Conservation (phyloP, 352 stramenopile species). For the Pythium inflatum region DNA sequence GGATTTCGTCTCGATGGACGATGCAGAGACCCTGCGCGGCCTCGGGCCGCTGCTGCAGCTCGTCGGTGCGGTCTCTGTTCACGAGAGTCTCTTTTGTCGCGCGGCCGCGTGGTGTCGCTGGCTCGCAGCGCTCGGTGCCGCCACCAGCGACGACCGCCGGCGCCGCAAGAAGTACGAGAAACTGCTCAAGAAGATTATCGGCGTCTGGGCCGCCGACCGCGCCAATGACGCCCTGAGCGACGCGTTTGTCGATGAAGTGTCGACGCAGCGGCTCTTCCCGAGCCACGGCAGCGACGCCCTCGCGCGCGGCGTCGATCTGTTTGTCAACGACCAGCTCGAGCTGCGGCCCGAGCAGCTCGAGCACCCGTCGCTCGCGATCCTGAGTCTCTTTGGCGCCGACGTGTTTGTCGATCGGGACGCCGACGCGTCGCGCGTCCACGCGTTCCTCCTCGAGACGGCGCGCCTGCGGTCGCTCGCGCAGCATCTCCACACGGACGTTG, state of each 20-base stretch:
- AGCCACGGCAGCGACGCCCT: not conserved
- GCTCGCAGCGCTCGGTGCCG: conserved; percentile 12
- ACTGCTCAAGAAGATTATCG: conserved; percentile 24
- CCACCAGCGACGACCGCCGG: not conserved
- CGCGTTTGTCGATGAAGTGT: conserved; percentile 18
- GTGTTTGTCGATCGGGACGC: conserved; percentile 46
- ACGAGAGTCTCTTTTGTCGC: conserved; percentile 13
- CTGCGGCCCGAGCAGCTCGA: conserved; percentile 32
- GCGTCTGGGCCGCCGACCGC: conserved; percentile 10
- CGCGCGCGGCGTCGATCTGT: conserved; percentile 39
- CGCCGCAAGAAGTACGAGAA: conserved; percentile 32
- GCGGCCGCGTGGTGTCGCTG: conserved; percentile 17
- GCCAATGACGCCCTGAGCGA: not conserved
- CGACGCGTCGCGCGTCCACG: conserved; percentile 20
- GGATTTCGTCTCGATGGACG: too few species aligned
- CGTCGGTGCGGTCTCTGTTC: conserved; percentile 18
- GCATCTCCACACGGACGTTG: conserved; percentile 57
- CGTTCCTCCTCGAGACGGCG: conserved; percentile 53
- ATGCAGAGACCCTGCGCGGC: not conserved
- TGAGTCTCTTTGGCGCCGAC: conserved; percentile 58
- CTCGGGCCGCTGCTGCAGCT: conserved; percentile 13
- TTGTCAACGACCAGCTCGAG: conserved; percentile 70
- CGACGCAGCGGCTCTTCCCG: conserved; percentile 21
- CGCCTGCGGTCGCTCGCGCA: conserved; percentile 56
- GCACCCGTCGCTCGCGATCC: conserved; percentile 36